phyloP scores from a whole-genome alignment of 805 yeast species.

The Wickerhamomyces silvicola region DNA sequence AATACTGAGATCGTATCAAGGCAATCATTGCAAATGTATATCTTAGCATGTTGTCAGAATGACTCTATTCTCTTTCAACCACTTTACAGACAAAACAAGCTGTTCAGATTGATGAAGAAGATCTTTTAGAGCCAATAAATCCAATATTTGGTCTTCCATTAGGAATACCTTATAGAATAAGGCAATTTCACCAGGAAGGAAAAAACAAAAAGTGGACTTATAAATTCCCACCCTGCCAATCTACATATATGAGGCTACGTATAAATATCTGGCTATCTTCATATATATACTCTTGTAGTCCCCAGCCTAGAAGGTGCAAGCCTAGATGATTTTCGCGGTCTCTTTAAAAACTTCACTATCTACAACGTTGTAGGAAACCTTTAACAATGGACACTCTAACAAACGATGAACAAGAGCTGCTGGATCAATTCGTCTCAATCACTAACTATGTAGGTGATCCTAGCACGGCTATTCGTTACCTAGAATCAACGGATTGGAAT shows the following conservation, averaged over 20 bases:
- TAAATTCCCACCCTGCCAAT: too few relatives aligned
- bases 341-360: too few relatives aligned
- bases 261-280: too few relatives aligned
- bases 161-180: slow-evolving; percentile 31
- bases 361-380: too few relatives aligned
- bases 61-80: too few relatives aligned
- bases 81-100: too few relatives aligned
- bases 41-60: slow-evolving; percentile 70
- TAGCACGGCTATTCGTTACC: slow-evolving; percentile 15
- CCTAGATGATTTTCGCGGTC: too few relatives aligned
- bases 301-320: too few relatives aligned
- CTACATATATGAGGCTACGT: too few relatives aligned
- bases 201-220: background rate
- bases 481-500: slow-evolving; percentile 30
- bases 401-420: slow-evolving; percentile 5
- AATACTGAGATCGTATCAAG: slow-evolving; percentile 41
- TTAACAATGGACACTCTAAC: slow-evolving; percentile 15
- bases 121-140: slow-evolving; percentile 32
- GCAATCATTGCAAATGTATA: slow-evolving; percentile 54
- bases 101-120: slow-evolving; percentile 14
- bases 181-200: background rate
- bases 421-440: slow-evolving; percentile 13
- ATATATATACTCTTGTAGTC: too few relatives aligned
- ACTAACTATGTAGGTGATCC: slow-evolving; percentile 15
- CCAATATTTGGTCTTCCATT: slow-evolving; percentile 57